Percentiles rank a stretch among this genome's conserved stretches.
These are phyloP conservation scores for Colletotrichum acutatum DNA, from an alignment of 2,329 filamentous ascomycete genomes.

Conservation along the genomic window DNA sequence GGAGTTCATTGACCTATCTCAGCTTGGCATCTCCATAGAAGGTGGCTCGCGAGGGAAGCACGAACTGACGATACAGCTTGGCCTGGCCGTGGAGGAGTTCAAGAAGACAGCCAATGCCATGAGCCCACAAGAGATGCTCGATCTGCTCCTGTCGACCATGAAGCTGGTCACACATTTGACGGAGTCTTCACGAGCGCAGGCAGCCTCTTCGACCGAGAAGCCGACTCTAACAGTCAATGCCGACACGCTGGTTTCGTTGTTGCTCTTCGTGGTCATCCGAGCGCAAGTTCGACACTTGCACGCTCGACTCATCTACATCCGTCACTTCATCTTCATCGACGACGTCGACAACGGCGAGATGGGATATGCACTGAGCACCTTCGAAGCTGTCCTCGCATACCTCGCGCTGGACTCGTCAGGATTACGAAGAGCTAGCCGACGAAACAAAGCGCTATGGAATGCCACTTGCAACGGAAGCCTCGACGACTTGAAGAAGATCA, in stretches of 20 bases:
- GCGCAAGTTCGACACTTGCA: constrained; percentile 89
- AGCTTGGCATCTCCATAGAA: constrained; percentile 89
- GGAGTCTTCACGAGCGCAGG: constrained; percentile 57
- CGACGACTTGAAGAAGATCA: constrained; percentile 78
- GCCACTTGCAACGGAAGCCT: constrained; percentile 83
- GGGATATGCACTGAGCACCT: constrained; percentile 94
- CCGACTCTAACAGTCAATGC: constrained; percentile 76
- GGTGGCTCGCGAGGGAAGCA: constrained; percentile 82
- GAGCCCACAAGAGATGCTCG: constrained; percentile 91
- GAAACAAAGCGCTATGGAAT: constrained; percentile 90
- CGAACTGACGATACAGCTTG: constrained; percentile 80
- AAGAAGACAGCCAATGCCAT: constrained; percentile 82
- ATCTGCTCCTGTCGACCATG: constrained; percentile 80
- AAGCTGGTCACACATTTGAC: constrained; percentile 82
- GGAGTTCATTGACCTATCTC: constrained; percentile 92
- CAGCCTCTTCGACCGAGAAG: constrained; percentile 58
- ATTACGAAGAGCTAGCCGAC: constrained; percentile 83
- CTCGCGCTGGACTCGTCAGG: constrained; percentile 84
- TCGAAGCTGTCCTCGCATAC: constrained; percentile 93
- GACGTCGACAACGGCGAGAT: constrained; percentile 97
- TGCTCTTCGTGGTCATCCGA: constrained; percentile 92
- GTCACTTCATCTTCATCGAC: constrained; percentile 97
- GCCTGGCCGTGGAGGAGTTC: constrained; percentile 87
- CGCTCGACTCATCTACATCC: constrained; percentile 91
- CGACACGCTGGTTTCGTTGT: constrained; percentile 90